Conservation (phyloP, 768 basidiomycete genomes). For the Lactarius trivialis region DNA sequence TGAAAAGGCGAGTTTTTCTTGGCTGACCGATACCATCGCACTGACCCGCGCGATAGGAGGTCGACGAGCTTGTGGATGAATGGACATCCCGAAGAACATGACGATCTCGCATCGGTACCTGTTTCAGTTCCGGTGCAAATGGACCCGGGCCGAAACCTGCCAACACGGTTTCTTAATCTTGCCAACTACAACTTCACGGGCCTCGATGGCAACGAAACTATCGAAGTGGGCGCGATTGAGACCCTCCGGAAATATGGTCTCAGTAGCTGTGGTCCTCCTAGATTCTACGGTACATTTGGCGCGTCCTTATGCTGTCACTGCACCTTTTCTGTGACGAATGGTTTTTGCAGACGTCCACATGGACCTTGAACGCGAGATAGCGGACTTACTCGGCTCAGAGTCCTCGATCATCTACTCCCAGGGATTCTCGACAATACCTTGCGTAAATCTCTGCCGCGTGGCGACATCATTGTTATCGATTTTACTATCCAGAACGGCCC, state of each 20-base stretch:
- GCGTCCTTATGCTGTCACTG: constrained; percentile 26
- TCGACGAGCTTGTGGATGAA: constrained; percentile 93
- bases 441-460: too few species aligned
- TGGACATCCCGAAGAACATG: constrained; percentile 61
- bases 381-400: constrained; percentile 86
- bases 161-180: constrained; percentile 66
- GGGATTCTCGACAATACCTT: too few species aligned
- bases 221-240: constrained; percentile 80
- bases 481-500: too few species aligned
- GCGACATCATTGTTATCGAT: too few species aligned
- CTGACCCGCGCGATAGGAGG: constrained; percentile 54
- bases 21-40: background rate
- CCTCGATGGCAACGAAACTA: constrained; percentile 79
- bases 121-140: too few species aligned
- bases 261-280: constrained; percentile 92
- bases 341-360: constrained; percentile 74
- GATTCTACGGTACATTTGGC: constrained; percentile 97
- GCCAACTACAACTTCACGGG: constrained; percentile 92
- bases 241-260: constrained; percentile 85
- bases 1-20: constrained; percentile 52
- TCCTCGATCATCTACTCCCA: constrained; percentile 92
- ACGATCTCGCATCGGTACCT: constrained; percentile 66
- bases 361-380: constrained; percentile 80
- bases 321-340: background rate
- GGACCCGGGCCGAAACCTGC: constrained; percentile 72